Base-by-base conservation (phyloP, 305 asterid species). In the Fraxinus ornus region DNA sequence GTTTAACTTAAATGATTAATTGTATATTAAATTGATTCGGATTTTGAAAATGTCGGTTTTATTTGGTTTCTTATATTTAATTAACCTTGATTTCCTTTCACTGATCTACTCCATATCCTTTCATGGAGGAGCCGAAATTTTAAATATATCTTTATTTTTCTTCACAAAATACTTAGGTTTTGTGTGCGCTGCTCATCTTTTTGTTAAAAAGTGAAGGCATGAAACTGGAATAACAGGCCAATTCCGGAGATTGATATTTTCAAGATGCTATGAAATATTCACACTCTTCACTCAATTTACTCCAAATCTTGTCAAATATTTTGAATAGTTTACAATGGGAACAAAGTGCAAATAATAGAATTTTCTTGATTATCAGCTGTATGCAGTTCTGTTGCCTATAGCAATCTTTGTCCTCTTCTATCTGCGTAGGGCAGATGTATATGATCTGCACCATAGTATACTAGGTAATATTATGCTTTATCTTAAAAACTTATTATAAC, bases 341-440 rank as follows among this genome's bases (percentile, higher is more conserved):
- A 24, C 9, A 35, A 83, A 28, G 19, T 75, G 77, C 47, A 75
- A 66, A 78, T 44, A 22, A 77, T 47, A 28, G 10, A n/a, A 7
- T 76, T 77, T 83, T 83, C 33, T 21, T 79, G 57, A 70, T 84
- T 47, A 86, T 76, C 87, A 95, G 97, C 1, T 93, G 12, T 93
- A 92, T 87, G 97, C 99, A 72, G 89, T 91, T 70, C 78, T 93
- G 87, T 86, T 95, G 88, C 99, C 99, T 7, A 92, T 92, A 81
- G 83, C 68, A 24, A 86, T 94, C 39, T 94, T 94, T 76, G 26
- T 89, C 32, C 60, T 96, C 76, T 85, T 87, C 86, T 96, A 96
- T 91, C 81, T 91, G 57, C 93, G 94, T 80, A 87, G 97, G 84
- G 90, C 81, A 86, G 95, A 93, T 75, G 95, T 93, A 28, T 90